phyloP scores from a whole-genome alignment of 495 filamentous ascomycete species.

The Darksidea phi region DNA sequence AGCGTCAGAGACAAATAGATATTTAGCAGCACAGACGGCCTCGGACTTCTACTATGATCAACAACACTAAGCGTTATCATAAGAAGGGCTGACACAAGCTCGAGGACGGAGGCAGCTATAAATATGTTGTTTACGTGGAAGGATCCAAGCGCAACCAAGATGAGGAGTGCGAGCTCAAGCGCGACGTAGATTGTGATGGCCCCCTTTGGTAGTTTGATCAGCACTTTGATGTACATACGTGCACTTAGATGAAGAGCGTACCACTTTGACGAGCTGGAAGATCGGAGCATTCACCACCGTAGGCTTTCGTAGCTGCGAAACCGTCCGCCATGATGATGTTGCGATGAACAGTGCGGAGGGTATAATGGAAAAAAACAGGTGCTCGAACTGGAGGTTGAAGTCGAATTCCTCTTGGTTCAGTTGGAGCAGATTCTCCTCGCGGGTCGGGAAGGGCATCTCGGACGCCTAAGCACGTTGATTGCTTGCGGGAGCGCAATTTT shows the following conservation, averaged over 20 bases:
- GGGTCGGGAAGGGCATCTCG: too few relatives aligned
- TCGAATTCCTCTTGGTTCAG: slow-evolving; percentile 44
- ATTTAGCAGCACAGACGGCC: slow-evolving; percentile 48
- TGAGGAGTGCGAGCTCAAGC: slow-evolving; percentile 43
- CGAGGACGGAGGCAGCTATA: slow-evolving; percentile 30
- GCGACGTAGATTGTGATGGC: slow-evolving; percentile 39
- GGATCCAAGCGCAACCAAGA: slow-evolving; percentile 36
- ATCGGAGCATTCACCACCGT: slow-evolving; percentile 42
- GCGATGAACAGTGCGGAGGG: slow-evolving; percentile 47
- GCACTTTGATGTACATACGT: background rate
- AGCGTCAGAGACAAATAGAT: slow-evolving; percentile 46
- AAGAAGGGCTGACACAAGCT: slow-evolving; percentile 36
- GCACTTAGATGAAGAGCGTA: slow-evolving; percentile 26
- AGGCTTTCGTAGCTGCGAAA: slow-evolving; percentile 40
- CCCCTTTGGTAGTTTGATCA: slow-evolving; percentile 1
- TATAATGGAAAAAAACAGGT: slow-evolving; percentile 48
- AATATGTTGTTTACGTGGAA: slow-evolving; percentile 39
- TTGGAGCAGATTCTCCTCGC: slow-evolving; percentile 1
- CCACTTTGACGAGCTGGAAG: slow-evolving; percentile 44
- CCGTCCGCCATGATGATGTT: slow-evolving; percentile 42
- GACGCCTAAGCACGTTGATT: too few relatives aligned
- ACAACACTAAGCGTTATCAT: slow-evolving; percentile 40
- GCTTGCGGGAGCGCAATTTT: too few relatives aligned
- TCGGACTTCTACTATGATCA: slow-evolving; percentile 44
- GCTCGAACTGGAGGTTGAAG: slow-evolving; percentile 52